Evolutionary conservation across 495 filamentous ascomycete species (phyloP).

Genomic region (Penicillium bovifimosum): DNA sequence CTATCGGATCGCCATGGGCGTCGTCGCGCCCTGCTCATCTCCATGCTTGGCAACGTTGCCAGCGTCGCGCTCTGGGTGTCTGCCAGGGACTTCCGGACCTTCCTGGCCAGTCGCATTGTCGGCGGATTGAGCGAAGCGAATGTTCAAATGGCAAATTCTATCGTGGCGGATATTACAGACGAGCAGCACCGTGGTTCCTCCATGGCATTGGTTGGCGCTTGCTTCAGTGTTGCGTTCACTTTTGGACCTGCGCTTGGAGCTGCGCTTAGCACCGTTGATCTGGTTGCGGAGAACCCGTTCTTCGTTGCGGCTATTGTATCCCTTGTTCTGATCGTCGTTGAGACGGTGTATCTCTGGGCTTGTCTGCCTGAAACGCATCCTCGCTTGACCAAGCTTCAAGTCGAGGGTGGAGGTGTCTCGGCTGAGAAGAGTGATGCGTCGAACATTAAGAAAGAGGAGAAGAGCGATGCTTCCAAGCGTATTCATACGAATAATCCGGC

Average conservation of each 20-base stretch:
- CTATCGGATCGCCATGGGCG: conserved; percentile 88
- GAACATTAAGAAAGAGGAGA: conserved; percentile 9
- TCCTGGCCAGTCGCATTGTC: conserved; percentile 84
- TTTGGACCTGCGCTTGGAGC: conserved; percentile 91
- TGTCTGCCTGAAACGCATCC: conserved; percentile 87
- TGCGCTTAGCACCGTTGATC: conserved; percentile 65
- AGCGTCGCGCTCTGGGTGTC: conserved; percentile 92
- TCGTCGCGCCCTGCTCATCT: conserved; percentile 78
- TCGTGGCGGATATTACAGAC: conserved; percentile 93
- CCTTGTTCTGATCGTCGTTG: conserved; percentile 70
- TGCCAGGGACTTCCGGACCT: conserved; percentile 90
- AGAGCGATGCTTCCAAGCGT: conserved; percentile 2
- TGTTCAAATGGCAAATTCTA: conserved; percentile 92
- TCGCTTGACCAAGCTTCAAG: conserved; percentile 28
- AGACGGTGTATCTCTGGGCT: conserved; percentile 85
- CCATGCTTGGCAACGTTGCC: conserved; percentile 90
- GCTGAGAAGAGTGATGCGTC: not conserved
- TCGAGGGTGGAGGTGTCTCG: conserved; percentile 16
- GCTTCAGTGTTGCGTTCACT: conserved; percentile 96
- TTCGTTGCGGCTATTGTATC: conserved; percentile 83
- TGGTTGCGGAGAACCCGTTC: conserved; percentile 85
- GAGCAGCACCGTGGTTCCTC: conserved; percentile 74
- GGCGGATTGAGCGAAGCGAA: conserved; percentile 95
- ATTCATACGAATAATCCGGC: conserved; percentile 70
- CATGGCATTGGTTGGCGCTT: conserved; percentile 92